These are phyloP conservation scores for Fusarium scirpi DNA, from an alignment of 2,329 filamentous ascomycete species.

Conservation along the genomic window DNA sequence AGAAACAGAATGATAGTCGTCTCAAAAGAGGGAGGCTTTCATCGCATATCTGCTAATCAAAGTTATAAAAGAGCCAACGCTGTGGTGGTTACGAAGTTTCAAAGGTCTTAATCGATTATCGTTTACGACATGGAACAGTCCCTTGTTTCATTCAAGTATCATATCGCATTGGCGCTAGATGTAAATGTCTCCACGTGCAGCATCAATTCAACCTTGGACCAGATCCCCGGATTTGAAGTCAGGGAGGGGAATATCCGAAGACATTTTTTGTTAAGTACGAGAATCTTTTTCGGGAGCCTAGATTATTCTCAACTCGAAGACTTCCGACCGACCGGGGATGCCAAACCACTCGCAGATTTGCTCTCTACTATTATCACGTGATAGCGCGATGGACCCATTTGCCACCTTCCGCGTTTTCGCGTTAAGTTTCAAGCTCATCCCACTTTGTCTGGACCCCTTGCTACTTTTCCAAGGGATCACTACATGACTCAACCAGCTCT, in stretches of 20 bases:
- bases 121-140: neutral
- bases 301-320: neutral
- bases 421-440: constrained; percentile 38
- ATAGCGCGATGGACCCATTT: constrained; percentile 48
- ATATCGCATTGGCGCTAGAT: neutral
- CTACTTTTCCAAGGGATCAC: neutral
- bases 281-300: neutral
- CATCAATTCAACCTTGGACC: neutral
- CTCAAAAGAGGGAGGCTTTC: neutral
- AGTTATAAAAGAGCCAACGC: neutral
- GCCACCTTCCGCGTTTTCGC: constrained; percentile 36
- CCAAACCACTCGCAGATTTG: neutral
- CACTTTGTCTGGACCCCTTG: constrained; percentile 19
- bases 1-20: neutral
- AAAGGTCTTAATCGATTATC: neutral
- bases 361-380: constrained; percentile 45
- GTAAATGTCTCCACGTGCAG: neutral
- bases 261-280: neutral
- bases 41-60: neutral
- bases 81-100: neutral
- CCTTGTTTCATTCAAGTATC: constrained; percentile 2
- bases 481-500: neutral
- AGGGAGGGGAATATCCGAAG: neutral
- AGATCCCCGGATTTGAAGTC: neutral
- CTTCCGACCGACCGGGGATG: neutral